These are phyloP conservation scores for Mallotus nudiflorus DNA, from an alignment of 345 rosid species.

Conservation along the genomic window DNA sequence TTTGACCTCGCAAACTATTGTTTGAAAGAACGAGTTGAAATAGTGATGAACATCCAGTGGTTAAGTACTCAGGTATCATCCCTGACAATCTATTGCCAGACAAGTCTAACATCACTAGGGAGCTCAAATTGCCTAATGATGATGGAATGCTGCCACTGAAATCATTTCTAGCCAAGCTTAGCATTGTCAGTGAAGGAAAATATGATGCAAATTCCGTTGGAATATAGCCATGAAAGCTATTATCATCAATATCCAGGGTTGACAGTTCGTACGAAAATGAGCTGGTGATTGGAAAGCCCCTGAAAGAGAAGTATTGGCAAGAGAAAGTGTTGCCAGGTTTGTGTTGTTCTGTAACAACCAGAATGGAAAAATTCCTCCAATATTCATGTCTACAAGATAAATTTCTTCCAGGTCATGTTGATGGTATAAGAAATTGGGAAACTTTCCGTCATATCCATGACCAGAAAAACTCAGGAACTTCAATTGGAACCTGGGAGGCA, in stretches of 20 bases:
- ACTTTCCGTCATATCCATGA: background rate
- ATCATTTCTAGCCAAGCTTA: background rate
- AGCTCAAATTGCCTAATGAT: background rate
- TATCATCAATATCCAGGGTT: background rate
- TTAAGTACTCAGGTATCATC: background rate
- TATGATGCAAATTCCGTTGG: background rate
- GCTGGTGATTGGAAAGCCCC: background rate
- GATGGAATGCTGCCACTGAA: background rate
- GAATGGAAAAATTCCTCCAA: background rate
- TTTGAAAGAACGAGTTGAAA: too few relatives aligned
- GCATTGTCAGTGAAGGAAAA: background rate
- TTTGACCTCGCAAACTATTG: too few relatives aligned
- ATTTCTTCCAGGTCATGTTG: background rate
- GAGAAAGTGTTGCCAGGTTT: background rate
- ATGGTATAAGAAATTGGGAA: background rate
- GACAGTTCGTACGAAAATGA: background rate
- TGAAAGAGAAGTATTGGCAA: background rate
- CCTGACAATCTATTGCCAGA: background rate
- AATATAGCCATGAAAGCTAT: background rate
- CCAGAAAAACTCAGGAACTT: background rate
- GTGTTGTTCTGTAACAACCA: slow-evolving; percentile 1
- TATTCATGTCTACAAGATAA: background rate
- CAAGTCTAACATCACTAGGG: background rate
- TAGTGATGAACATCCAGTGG: too few relatives aligned
- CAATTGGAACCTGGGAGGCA: too few relatives aligned